A percentile compares a stretch with the other conserved stretches of the same genome.
These are phyloP conservation scores for Cetradonia linearis DNA, from an alignment of 495 filamentous ascomycete species.

Conservation along the genomic window DNA sequence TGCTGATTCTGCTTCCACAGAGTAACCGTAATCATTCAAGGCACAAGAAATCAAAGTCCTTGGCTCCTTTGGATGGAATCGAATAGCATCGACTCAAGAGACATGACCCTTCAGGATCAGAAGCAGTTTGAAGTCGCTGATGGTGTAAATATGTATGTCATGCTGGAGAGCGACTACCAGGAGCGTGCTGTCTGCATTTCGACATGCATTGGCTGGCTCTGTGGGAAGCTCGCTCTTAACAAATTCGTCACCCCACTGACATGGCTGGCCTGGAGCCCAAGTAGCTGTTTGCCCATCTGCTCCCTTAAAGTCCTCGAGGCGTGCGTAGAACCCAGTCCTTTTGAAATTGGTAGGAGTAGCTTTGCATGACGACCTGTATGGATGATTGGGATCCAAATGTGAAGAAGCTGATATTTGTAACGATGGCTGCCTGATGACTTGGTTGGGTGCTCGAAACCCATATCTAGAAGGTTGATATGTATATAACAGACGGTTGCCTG, in stretches of 20 bases:
- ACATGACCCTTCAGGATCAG: slow-evolving; percentile 5
- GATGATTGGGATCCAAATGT: neutral
- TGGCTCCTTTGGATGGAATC: slow-evolving; percentile 4
- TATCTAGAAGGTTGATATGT: neutral
- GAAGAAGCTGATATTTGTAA: neutral
- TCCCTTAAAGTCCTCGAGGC: neutral
- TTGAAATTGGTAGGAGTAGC: neutral
- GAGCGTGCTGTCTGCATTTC: slow-evolving; percentile 8
- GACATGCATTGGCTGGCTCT: neutral
- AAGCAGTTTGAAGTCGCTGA: neutral
- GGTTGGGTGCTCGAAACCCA: too few relatives aligned
- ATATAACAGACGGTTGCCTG: neutral
- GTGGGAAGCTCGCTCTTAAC: neutral
- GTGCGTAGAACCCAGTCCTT: slow-evolving; percentile 11
- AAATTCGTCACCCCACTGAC: slow-evolving; percentile 1
- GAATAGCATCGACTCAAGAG: slow-evolving; percentile 3
- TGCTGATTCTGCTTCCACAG: neutral
- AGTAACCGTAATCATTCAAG: neutral
- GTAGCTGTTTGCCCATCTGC: neutral
- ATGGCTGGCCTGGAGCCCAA: slow-evolving; percentile 5
- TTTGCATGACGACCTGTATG: neutral
- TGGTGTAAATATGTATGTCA: neutral
- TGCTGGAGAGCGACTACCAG: neutral
- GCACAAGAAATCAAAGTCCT: neutral
- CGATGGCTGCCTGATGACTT: neutral